A percentile compares a stretch with the other conserved stretches of the same genome.
These are phyloP conservation scores for Boletus subcaerulescens DNA, from an alignment of 768 basidiomycete species.

Conservation along the genomic window DNA sequence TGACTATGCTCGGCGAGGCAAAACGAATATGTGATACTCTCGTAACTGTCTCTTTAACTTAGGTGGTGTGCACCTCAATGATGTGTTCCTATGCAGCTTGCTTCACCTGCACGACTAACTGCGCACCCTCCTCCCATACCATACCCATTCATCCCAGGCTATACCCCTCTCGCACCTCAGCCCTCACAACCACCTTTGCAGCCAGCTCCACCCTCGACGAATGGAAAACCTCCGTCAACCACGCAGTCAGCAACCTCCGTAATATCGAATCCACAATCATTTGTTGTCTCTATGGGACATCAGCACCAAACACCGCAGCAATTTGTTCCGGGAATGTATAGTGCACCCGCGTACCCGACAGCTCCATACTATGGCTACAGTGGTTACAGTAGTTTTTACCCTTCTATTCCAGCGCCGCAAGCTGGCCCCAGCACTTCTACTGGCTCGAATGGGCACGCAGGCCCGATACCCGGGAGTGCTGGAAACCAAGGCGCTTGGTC, in stretches of 20 bases:
- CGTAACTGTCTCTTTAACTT: slow-evolving; percentile 37
- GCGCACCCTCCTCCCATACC: slow-evolving; percentile 62
- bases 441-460: slow-evolving; percentile 20
- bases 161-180: slow-evolving; percentile 25
- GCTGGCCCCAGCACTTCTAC: slow-evolving; percentile 28
- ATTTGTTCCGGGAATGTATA: slow-evolving; percentile 35
- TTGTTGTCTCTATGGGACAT: slow-evolving; percentile 66
- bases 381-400: slow-evolving; percentile 34
- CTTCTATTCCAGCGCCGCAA: slow-evolving; percentile 21
- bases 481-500: slow-evolving; percentile 75
- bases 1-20: slow-evolving; percentile 71
- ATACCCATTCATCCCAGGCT: slow-evolving; percentile 46
- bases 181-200: slow-evolving; percentile 32
- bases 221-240: slow-evolving; percentile 32
- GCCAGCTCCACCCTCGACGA: slow-evolving; percentile 37
- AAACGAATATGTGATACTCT: slow-evolving; percentile 76
- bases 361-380: slow-evolving; percentile 62
- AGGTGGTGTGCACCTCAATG: slow-evolving; percentile 7
- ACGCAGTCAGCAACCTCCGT: slow-evolving; percentile 41
- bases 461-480: slow-evolving; percentile 25
- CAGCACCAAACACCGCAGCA: slow-evolving; percentile 48
- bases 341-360: slow-evolving; percentile 49
- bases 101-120: slow-evolving; percentile 70
- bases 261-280: slow-evolving; percentile 70
- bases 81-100: slow-evolving; percentile 46